Base-by-base conservation (phyloP, 106 monocot species). In the Apostasia shenzhenica region DNA sequence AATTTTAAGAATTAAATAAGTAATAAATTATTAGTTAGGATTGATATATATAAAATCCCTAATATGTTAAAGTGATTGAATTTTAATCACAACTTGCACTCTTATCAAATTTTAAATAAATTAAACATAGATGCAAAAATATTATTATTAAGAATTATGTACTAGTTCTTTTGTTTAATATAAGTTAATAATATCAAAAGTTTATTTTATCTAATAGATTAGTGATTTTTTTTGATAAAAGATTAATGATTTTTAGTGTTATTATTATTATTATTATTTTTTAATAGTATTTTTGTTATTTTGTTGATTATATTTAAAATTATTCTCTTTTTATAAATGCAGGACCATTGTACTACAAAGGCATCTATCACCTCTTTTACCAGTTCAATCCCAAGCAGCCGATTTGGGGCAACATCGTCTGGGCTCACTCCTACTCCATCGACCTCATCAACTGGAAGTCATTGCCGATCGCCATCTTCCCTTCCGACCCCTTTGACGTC, bases 301-400 rank as follows among this genome's bases (percentile, higher is more conserved):
- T 11, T 45, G 48, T 53, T 12, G 8, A 5, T 12, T 48, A 9
- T 8, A 39, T 42, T 26, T 26, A 26, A 26, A 26, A 26, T 26
- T 0, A 26, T 26, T 26, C 26, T 26, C 26, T 26, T 26, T 26
- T 26, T 26, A 7, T 57, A 66, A 39, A 14, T 12, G 6, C 75
- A 94, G 94, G 85, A 12, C 91, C 94, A 0, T 81, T 94, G 87
- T 83, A 88, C 61, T 91, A 79, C 75, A 95, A 91, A 1, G 91
- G 91, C 13, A 26, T 91, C 52, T 95, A 95, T 77, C 94, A 95
- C 63, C 66, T 95, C 2, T 88, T 95, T 72, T 95, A 95, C 67
- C 91, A 95, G 58, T 95, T 88, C 85, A 91, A 95, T 77, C 91
- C 91, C 38, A 65, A 76, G 45, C 79, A 83, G 8, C 61, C 85